Evolutionary conservation across 2,329 filamentous ascomycete genomes (phyloP).

Genomic region (Fusarium gaditjirri): DNA sequence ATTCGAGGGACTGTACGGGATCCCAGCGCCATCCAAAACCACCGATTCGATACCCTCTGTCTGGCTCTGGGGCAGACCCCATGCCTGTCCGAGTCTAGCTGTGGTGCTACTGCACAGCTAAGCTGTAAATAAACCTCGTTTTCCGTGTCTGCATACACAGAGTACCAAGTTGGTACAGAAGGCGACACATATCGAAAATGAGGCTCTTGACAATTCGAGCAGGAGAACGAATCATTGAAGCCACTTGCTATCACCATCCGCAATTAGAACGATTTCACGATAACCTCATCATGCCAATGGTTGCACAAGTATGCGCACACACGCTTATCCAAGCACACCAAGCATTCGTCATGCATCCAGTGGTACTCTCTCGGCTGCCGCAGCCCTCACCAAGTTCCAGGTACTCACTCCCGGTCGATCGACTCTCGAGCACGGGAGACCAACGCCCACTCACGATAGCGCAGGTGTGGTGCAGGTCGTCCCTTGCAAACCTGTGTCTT

Average conservation of each 20-base stretch:
- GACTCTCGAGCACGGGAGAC: conserved; percentile 29
- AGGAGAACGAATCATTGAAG: conserved; percentile 15
- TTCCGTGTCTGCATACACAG: conserved; percentile 1
- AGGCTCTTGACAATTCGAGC: background rate
- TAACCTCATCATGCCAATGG: conserved; percentile 9
- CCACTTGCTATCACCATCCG: background rate
- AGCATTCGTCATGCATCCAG: conserved; percentile 30
- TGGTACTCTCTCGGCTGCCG: conserved; percentile 33
- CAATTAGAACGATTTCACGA: conserved; percentile 13
- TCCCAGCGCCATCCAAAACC: conserved; percentile 26
- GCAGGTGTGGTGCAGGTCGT: conserved; percentile 14
- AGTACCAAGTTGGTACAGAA: background rate
- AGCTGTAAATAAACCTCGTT: conserved; percentile 2
- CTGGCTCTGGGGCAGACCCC: conserved; percentile 36
- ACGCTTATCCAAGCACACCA: background rate
- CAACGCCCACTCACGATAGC: conserved; percentile 9
- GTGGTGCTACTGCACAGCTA: conserved; percentile 13
- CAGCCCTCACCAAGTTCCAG: conserved; percentile 25
- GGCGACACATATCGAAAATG: background rate
- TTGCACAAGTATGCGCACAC: conserved; percentile 1
- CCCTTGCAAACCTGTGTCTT: conserved; percentile 20
- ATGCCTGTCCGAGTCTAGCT: conserved; percentile 18
- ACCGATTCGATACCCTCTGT: conserved; percentile 38
- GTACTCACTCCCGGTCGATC: conserved; percentile 27
- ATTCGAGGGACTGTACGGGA: background rate